Percentiles rank a stretch among this genome's conserved stretches.
Evolutionary conservation across 345 rosid species (phyloP).

Genomic region (Salix udensis): DNA sequence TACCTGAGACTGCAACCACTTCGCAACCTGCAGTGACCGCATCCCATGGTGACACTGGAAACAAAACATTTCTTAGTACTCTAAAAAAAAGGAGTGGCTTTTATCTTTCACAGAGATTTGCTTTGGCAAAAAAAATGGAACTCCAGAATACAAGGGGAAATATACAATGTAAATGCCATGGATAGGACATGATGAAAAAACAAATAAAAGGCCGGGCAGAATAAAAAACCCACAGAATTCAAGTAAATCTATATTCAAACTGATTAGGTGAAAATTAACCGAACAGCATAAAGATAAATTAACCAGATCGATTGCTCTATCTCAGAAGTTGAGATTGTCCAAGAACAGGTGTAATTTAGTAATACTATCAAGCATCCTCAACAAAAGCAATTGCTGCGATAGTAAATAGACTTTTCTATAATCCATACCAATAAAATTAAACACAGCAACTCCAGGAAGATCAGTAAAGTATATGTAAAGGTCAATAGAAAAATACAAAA

Average conservation of each 20-base stretch:
- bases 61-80: background rate
- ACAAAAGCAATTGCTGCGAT: background rate
- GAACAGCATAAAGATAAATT: no score
- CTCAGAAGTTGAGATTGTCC: background rate
- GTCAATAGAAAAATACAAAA: background rate
- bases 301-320: background rate
- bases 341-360: background rate
- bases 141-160: no score
- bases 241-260: no score
- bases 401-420: background rate
- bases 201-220: no score
- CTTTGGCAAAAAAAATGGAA: no score
- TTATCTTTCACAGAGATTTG: no score
- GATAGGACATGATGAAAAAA: no score
- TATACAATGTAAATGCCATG: no score
- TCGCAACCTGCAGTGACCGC: conserved; percentile 79
- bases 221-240: no score
- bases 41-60: conserved; percentile 86
- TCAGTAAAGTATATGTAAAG: background rate
- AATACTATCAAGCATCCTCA: background rate
- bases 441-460: background rate
- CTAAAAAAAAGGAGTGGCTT: no score
- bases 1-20: conserved; percentile 87
- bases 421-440: background rate
- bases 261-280: no score